Percentiles rank a stretch among this genome's conserved stretches.
Evolutionary conservation across 192 early-diverging fungal species (phyloP).

Genomic region (Podila epigama): DNA sequence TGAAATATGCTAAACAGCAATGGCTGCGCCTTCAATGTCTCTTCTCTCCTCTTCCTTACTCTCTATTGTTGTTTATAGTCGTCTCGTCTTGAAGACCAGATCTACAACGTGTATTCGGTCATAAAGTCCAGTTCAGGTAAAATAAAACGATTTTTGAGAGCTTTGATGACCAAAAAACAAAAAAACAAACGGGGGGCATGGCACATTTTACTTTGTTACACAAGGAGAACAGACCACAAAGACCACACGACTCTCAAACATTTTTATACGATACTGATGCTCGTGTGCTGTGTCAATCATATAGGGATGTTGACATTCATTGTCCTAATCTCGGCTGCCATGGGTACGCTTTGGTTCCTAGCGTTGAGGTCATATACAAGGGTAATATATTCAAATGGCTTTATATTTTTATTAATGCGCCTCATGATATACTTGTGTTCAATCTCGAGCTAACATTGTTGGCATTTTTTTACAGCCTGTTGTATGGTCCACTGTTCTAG

Average conservation of each 20-base stretch:
- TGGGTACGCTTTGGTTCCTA: constrained; percentile 36
- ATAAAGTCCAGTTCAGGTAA: constrained; percentile 60
- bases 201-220: background rate
- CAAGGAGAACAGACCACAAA: background rate
- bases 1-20: no score
- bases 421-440: background rate
- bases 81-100: constrained; percentile 37
- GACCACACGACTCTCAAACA: no score
- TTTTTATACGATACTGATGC: no score
- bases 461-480: constrained; percentile 31
- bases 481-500: constrained; percentile 58
- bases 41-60: constrained; percentile 7
- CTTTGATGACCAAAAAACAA: background rate
- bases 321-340: constrained; percentile 28
- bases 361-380: constrained; percentile 32
- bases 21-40: constrained; percentile 1
- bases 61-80: constrained; percentile 17
- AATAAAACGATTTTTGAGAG: no score
- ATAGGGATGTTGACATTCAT: constrained; percentile 44
- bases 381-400: background rate
- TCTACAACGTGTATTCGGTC: constrained; percentile 49
- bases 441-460: background rate
- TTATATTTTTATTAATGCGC: background rate
- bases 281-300: no score
- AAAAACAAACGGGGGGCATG: background rate